A percentile compares a stretch with the other conserved stretches of the same genome.
Conservation (phyloP, 768 basidiomycete genomes). For the Xerocomellus amylosporus region DNA sequence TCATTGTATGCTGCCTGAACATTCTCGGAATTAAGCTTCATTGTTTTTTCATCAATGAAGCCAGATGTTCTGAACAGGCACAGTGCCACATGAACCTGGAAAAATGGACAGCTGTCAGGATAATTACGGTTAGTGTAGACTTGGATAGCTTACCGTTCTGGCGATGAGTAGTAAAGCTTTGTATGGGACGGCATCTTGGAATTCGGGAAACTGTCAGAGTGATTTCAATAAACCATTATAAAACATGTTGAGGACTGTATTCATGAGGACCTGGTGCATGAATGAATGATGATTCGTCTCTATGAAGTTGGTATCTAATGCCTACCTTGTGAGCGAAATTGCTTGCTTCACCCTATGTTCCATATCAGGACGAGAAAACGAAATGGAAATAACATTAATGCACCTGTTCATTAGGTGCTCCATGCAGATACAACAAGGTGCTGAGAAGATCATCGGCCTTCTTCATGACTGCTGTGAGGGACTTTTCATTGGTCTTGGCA, state of each 20-base stretch:
- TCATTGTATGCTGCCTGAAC: not conserved
- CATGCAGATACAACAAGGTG: not conserved
- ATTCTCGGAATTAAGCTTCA: not conserved
- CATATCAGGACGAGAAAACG: not conserved
- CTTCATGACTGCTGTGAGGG: not conserved
- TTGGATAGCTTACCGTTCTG: not conserved
- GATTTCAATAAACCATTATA: not conserved
- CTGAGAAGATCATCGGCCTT: not conserved
- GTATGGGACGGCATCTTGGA: not conserved
- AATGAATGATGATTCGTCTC: too few species aligned
- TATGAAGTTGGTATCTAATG: too few species aligned
- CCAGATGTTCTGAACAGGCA: not conserved
- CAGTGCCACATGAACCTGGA: not conserved
- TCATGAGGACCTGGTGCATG: not conserved
- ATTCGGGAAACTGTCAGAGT: not conserved
- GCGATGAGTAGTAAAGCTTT: not conserved
- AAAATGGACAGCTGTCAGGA: not conserved
- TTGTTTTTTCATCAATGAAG: not conserved
- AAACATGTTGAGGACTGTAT: not conserved
- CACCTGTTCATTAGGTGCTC: not conserved
- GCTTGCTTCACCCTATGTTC: not conserved
- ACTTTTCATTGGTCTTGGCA: not conserved
- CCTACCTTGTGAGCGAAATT: not conserved
- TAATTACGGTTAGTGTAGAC: not conserved
- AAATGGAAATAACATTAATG: not conserved